Conservation (phyloP, 805 yeast genomes). For the Wickerhamomyces hampshirensis region DNA sequence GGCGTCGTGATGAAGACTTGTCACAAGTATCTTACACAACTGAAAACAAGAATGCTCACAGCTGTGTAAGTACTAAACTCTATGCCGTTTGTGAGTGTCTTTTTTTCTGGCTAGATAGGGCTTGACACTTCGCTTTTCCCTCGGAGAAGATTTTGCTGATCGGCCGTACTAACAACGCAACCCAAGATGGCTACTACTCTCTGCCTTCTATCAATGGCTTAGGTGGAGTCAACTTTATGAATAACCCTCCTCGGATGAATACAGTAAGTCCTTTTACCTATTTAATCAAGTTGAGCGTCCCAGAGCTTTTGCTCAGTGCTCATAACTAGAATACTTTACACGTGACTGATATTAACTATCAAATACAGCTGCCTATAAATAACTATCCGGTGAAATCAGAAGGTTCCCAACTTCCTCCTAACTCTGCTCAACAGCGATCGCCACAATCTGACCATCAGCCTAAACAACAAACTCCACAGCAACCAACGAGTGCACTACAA, state of each 20-base stretch:
- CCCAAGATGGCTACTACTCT: slow-evolving; percentile 17
- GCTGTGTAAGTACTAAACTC: no score
- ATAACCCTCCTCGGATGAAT: slow-evolving; percentile 11
- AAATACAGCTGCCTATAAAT: slow-evolving; percentile 8
- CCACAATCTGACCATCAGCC: slow-evolving; percentile 20
- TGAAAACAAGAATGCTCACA: no score
- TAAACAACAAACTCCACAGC: slow-evolving; percentile 19
- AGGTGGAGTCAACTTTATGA: slow-evolving; percentile 16
- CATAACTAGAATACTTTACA: not conserved
- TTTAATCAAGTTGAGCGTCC: not conserved
- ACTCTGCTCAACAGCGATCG: slow-evolving; percentile 1
- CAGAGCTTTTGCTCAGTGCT: not conserved
- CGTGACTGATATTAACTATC: slow-evolving; percentile 7
- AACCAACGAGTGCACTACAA: slow-evolving; percentile 11
- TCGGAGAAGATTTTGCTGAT: no score
- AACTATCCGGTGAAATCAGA: slow-evolving; percentile 7
- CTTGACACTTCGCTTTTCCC: no score
- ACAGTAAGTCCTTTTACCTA: not conserved
- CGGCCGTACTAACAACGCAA: slow-evolving; percentile 14
- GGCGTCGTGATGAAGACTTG: no score
- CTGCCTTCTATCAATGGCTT: slow-evolving; percentile 20
- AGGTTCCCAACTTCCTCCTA: slow-evolving; percentile 2
- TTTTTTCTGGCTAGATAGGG: no score
- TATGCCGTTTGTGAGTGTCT: no score
- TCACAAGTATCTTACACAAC: no score